Conservation (phyloP, 805 yeast genomes). For the Yarrowia bubula region DNA sequence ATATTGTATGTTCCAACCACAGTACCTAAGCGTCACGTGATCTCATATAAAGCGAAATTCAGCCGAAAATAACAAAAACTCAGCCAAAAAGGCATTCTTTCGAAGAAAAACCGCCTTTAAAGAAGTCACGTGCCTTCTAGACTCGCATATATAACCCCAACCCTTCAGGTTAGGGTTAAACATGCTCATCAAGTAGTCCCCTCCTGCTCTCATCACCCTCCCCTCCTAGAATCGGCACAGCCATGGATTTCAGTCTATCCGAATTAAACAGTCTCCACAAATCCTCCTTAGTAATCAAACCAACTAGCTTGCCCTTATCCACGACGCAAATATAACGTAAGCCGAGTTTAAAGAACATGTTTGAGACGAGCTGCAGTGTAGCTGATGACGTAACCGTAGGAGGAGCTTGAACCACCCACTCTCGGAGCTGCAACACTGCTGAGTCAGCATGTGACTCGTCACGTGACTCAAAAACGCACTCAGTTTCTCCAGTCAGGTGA, state of each 20-base stretch:
- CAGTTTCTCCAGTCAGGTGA: slow-evolving; percentile 28
- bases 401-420: slow-evolving; percentile 36
- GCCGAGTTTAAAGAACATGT: slow-evolving; percentile 44
- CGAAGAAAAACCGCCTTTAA: no score
- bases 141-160: no score
- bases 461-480: slow-evolving; percentile 20
- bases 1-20: no score
- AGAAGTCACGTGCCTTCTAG: no score
- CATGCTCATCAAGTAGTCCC: background rate
- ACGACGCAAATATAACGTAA: slow-evolving; percentile 40
- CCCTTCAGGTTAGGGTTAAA: no score
- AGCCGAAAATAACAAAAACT: no score
- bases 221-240: background rate
- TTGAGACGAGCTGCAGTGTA: slow-evolving; percentile 41
- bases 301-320: slow-evolving; percentile 38
- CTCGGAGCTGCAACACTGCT: slow-evolving; percentile 26
- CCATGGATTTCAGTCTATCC: slow-evolving; percentile 5
- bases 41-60: no score
- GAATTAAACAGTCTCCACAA: slow-evolving; percentile 33
- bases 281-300: slow-evolving; percentile 43
- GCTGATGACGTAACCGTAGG: slow-evolving; percentile 38
- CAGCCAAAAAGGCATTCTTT: no score
- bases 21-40: no score
- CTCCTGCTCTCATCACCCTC: background rate
- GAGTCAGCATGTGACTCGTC: background rate